Evolutionary conservation across 208 protist genomes (phyloP).

Genomic region (Leishmania tropica): DNA sequence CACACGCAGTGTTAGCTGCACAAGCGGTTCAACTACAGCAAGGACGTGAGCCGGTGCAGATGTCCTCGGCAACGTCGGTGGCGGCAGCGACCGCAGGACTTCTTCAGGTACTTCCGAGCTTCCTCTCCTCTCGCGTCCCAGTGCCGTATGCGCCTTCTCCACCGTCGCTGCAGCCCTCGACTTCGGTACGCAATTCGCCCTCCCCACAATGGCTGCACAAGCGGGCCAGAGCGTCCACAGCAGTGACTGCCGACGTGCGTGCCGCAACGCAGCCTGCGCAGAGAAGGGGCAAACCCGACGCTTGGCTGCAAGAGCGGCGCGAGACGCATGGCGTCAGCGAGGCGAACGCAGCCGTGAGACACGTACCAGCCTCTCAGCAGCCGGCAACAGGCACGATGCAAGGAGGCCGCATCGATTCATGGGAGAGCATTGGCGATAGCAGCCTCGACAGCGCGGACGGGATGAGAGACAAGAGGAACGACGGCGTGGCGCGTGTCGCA

Average conservation of each 20-base stretch:
- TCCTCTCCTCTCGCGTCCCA: neutral
- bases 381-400: neutral
- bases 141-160: neutral
- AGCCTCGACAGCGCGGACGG: neutral
- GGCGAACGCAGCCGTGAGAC: neutral
- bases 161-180: neutral
- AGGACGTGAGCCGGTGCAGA: neutral
- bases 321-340: neutral
- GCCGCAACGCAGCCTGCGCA: neutral
- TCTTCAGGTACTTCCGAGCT: slow-evolving; percentile 13
- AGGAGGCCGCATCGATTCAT: slow-evolving; percentile 14
- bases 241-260: neutral
- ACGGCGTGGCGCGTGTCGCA: neutral
- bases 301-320: neutral
- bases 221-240: neutral
- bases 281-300: neutral
- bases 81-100: neutral
- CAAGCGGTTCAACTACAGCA: neutral
- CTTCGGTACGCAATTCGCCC: neutral
- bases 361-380: neutral
- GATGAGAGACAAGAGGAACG: neutral
- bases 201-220: neutral
- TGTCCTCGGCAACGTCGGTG: neutral
- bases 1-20: neutral
- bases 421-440: slow-evolving; percentile 9